Evolutionary conservation across 306 rosid genomes (phyloP).

Genomic region (Alnus rubra): DNA sequence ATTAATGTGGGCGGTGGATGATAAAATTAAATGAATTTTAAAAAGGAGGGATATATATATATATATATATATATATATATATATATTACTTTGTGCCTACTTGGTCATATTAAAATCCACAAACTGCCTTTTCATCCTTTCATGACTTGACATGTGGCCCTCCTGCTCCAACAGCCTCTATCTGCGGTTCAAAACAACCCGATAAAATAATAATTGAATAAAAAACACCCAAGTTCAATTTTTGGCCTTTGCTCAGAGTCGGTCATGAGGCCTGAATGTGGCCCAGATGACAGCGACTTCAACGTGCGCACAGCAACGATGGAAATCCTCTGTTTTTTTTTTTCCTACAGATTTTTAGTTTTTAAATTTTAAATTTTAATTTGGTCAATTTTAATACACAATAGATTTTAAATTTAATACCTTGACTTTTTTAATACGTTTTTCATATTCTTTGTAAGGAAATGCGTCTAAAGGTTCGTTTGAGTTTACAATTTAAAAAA

Average conservation of each 20-base stretch:
- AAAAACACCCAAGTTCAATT: neutral
- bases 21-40: neutral
- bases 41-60: neutral
- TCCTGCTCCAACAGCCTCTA: neutral
- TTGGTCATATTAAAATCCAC: constrained; percentile 16
- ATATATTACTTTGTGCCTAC: neutral
- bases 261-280: neutral
- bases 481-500: too few relatives aligned
- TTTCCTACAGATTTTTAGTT: too few relatives aligned
- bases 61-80: neutral
- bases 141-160: constrained; percentile 17
- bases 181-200: neutral
- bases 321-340: too few relatives aligned
- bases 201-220: neutral
- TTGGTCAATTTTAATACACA: too few relatives aligned
- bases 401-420: too few relatives aligned
- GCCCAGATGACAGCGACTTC: too few relatives aligned
- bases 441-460: too few relatives aligned
- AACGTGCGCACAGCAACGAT: too few relatives aligned
- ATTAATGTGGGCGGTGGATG: constrained; percentile 35
- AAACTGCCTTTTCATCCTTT: constrained; percentile 12
- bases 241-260: neutral
- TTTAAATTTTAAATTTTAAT: too few relatives aligned
- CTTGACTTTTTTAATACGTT: too few relatives aligned
- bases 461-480: too few relatives aligned